A percentile compares a stretch with the other conserved stretches of the same genome.
phyloP scores from a whole-genome alignment of 805 yeast genomes.

The Candida mattraensis region DNA sequence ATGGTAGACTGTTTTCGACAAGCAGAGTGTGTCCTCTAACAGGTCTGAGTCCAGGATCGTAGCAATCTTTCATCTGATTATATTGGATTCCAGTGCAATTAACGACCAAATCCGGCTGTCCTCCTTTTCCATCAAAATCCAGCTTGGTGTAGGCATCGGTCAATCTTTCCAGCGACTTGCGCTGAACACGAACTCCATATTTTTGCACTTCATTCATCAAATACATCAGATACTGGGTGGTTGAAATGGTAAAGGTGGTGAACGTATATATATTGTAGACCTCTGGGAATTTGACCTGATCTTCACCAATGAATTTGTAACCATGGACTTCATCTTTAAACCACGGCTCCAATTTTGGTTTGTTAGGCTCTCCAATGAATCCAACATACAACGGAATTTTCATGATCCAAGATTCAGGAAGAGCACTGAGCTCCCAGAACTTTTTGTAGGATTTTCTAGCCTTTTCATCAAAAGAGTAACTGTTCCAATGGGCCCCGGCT shows the following conservation, averaged over 20 bases:
- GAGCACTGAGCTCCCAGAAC: constrained; percentile 35
- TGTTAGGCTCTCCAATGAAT: constrained; percentile 11
- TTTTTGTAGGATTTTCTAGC: constrained; percentile 38
- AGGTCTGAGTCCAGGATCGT: constrained; percentile 47
- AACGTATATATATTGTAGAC: constrained; percentile 39
- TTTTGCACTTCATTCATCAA: constrained; percentile 44
- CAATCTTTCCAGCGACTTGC: constrained; percentile 43
- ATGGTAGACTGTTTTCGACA: constrained; percentile 45
- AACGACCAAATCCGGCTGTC: constrained; percentile 42
- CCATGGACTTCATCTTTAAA: constrained; percentile 44
- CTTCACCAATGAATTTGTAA: constrained; percentile 31
- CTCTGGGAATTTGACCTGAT: constrained; percentile 36
- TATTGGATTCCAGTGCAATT: constrained; percentile 59
- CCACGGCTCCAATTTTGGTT: constrained; percentile 44
- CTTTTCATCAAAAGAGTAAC: constrained; percentile 40
- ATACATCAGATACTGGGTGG: constrained; percentile 55
- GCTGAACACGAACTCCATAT: constrained; percentile 45
- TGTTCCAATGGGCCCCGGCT: constrained; percentile 74
- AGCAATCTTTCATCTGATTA: constrained; percentile 45
- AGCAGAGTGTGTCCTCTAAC: constrained; percentile 61
- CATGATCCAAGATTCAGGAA: constrained; percentile 37
- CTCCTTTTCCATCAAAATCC: constrained; percentile 19
- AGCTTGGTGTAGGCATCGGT: constrained; percentile 35
- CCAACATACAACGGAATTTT: constrained; percentile 28
- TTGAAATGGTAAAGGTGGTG: constrained; percentile 58